These are phyloP conservation scores for Artomyces pyxidatus DNA, from an alignment of 768 basidiomycete species.

Conservation along the genomic window DNA sequence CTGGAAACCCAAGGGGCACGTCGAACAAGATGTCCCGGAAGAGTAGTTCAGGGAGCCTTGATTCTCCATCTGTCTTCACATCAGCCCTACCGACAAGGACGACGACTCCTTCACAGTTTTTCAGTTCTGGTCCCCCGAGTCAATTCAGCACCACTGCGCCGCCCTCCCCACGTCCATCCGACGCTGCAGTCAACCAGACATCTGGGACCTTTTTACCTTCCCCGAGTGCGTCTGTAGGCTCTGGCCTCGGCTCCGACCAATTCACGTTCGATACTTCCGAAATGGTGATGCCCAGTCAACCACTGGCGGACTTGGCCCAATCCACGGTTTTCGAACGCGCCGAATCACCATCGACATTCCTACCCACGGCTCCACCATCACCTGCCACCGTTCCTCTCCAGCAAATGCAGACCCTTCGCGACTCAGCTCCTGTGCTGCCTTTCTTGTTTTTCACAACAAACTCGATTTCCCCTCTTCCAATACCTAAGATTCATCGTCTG, in stretches of 20 bases:
- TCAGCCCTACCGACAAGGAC: conserved; percentile 24
- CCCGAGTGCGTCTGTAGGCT: conserved; percentile 6
- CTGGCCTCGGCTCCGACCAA: conserved; percentile 3
- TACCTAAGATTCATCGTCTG: conserved; percentile 75
- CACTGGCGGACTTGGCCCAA: not conserved
- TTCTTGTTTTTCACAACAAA: conserved; percentile 48
- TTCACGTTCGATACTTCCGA: conserved; percentile 5
- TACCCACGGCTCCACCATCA: conserved; percentile 18
- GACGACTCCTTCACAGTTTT: conserved; percentile 22
- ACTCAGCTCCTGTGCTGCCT: conserved; percentile 11
- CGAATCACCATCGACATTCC: conserved; percentile 12
- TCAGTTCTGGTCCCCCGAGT: conserved; percentile 11
- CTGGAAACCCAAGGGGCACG: conserved; percentile 35
- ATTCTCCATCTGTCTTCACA: conserved; percentile 21
- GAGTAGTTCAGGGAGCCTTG: conserved; percentile 23
- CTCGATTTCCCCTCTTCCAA: conserved; percentile 40
- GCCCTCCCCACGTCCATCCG: conserved; percentile 10
- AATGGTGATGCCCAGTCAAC: not conserved
- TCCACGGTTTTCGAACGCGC: conserved; percentile 1
- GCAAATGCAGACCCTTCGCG: conserved; percentile 6
- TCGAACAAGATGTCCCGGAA: conserved; percentile 22
- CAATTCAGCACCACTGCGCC: conserved; percentile 13
- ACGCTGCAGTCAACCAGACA: conserved; percentile 4
- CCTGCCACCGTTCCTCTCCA: conserved; percentile 11
- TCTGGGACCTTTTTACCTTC: conserved; percentile 10